These are phyloP conservation scores for Penicillium waksmanii DNA, from an alignment of 495 filamentous ascomycete species.

Conservation along the genomic window DNA sequence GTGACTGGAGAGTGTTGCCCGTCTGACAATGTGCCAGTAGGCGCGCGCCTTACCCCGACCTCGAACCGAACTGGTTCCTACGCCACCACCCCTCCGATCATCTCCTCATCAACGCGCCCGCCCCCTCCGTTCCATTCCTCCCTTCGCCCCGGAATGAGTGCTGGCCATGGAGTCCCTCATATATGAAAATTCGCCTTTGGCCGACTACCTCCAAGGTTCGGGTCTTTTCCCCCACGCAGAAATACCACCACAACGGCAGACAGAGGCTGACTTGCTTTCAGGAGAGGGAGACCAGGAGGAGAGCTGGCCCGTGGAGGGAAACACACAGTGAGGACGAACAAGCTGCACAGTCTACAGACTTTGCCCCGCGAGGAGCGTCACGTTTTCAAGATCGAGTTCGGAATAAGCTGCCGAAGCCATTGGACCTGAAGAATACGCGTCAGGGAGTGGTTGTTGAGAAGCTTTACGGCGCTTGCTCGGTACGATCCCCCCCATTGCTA, in stretches of 20 bases:
- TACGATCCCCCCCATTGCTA: slow-evolving; percentile 30
- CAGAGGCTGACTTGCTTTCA: slow-evolving; percentile 31
- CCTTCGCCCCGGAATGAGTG: slow-evolving; percentile 39
- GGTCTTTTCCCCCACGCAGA: slow-evolving; percentile 2
- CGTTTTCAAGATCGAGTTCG: slow-evolving; percentile 69
- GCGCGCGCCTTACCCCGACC: slow-evolving; percentile 17
- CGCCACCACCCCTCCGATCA: slow-evolving; percentile 10
- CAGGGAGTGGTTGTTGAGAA: slow-evolving; percentile 50
- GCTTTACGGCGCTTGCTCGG: slow-evolving; percentile 62
- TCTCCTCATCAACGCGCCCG: slow-evolving; percentile 9
- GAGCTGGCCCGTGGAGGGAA: slow-evolving; percentile 49
- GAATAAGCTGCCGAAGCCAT: slow-evolving; percentile 62
- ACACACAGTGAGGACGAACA: slow-evolving; percentile 41
- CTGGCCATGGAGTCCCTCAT: slow-evolving; percentile 85
- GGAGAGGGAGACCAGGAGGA: slow-evolving; percentile 53
- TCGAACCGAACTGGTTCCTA: neutral
- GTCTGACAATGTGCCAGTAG: slow-evolving; percentile 25
- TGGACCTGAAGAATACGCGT: slow-evolving; percentile 59
- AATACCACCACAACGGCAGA: too few species aligned
- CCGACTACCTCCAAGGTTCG: slow-evolving; percentile 90
- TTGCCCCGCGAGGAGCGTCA: slow-evolving; percentile 75
- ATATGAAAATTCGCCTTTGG: slow-evolving; percentile 87
- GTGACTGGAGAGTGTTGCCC: slow-evolving; percentile 16
- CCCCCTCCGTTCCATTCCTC: slow-evolving; percentile 25
- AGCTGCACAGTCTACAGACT: slow-evolving; percentile 51